Base-by-base conservation (phyloP, 148 eudicot genomes). In the Limonium bicolor region DNA sequence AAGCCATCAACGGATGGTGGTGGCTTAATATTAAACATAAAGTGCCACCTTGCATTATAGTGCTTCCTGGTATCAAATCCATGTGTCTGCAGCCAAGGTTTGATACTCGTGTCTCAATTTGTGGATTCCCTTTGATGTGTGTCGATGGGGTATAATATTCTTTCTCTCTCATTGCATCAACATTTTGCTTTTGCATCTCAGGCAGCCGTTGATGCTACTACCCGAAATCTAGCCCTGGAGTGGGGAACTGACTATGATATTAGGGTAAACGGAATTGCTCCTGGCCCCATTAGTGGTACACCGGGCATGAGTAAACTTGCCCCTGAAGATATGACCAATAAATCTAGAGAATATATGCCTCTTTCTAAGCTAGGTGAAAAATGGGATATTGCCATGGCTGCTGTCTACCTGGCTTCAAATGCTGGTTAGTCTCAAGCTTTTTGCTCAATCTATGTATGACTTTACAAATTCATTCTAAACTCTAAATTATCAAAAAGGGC, bases 171-270 rank as follows among this genome's bases (percentile, higher is more conserved):
- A 22, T 7, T 34, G 27, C 11, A 16, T 27, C 15, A 36, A 39
- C 12, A 73, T n/a, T 4, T 46, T 20, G 18, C 2, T 20, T 3
- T 51, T 15, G 13, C 6, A 34, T 20, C 33, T 29, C 60, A 90
- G 97, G 95, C 97, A 41, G 97, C 93, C 35, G 73, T 90, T 61
- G 97, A 90, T 73, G 86, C 97, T 4, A 54, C 85, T 29, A 84
- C 97, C 11, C 77, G 95, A 71, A 90, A 73, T 48, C 68, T 90
- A 60, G 97, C 97, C 29, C 63, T 90, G 56, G 97, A 90, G 48
- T 90, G 97, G 97, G 97, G 97, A 31, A 73, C 95, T 9, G 95
- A 90, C 38, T 90, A 84, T 65, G 97, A 80, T 59, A 77, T 90
- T 40, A 71, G 85, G 59, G 97, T 84, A 30, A 90, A 90, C 37